Conservation (phyloP, 805 yeast genomes). For the Ogataea nonfermentans region DNA sequence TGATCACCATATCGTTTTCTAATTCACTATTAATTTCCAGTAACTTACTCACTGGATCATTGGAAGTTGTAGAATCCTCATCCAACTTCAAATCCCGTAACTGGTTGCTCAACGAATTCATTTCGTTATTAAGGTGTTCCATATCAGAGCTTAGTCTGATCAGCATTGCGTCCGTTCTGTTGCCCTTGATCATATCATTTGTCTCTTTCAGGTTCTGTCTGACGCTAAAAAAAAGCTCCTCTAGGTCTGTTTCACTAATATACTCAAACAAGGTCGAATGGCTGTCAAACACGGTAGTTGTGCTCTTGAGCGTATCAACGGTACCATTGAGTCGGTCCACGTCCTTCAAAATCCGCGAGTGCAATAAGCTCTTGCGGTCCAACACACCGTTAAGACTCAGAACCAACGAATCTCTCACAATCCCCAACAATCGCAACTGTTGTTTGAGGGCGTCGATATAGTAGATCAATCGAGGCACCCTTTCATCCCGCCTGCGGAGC, state of each 20-base stretch:
- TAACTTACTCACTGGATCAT: conserved; percentile 25
- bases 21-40: conserved; percentile 43
- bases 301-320: conserved; percentile 35
- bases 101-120: conserved; percentile 26
- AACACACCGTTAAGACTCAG: conserved; percentile 29
- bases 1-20: conserved; percentile 68
- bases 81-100: conserved; percentile 27
- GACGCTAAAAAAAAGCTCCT: conserved; percentile 34
- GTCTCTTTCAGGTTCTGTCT: conserved; percentile 29
- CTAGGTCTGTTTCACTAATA: conserved; percentile 42
- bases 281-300: conserved; percentile 29
- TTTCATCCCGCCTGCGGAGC: conserved; percentile 40
- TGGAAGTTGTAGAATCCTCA: conserved; percentile 12
- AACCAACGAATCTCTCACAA: conserved; percentile 30
- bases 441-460: conserved; percentile 44
- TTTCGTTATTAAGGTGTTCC: conserved; percentile 25
- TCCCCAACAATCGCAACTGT: conserved; percentile 44
- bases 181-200: conserved; percentile 29
- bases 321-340: conserved; percentile 35
- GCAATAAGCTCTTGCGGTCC: conserved; percentile 23
- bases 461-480: conserved; percentile 43
- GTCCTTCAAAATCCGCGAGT: conserved; percentile 27
- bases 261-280: conserved; percentile 41
- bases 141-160: conserved; percentile 27
- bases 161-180: conserved; percentile 28